Evolutionary conservation across 192 early-diverging fungal genomes (phyloP).

Genomic region (Coemansia aciculifera): DNA sequence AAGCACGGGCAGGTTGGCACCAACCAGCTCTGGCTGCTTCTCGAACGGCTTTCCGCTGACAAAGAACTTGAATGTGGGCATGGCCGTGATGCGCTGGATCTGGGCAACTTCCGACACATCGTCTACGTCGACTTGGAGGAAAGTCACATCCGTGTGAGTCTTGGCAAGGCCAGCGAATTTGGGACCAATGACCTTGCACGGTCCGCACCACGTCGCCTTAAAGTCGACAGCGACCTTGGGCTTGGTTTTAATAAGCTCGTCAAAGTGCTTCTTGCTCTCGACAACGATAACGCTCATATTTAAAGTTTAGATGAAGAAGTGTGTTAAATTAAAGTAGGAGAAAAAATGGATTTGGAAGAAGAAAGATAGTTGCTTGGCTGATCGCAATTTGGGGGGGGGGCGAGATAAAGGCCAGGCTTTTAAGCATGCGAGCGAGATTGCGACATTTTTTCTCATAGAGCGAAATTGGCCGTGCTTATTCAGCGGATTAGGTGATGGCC

Average conservation of each 20-base stretch:
- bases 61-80: conserved; percentile 83
- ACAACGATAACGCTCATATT: conserved; percentile 2
- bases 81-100: conserved; percentile 58
- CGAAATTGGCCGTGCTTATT: neutral
- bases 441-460: neutral
- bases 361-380: neutral
- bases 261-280: conserved; percentile 7
- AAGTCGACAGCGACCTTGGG: conserved; percentile 69
- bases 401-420: neutral
- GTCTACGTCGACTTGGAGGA: conserved; percentile 88
- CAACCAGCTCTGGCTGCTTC: conserved; percentile 28
- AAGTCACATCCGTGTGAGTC: conserved; percentile 58
- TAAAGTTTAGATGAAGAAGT: neutral
- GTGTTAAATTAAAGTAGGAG: neutral
- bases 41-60: conserved; percentile 58
- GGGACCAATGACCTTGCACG: conserved; percentile 75
- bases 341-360: neutral
- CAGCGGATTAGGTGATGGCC: neutral
- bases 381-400: neutral
- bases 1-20: conserved; percentile 24
- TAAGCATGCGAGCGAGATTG: neutral
- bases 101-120: conserved; percentile 53
- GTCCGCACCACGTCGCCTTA: conserved; percentile 81
- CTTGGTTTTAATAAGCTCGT: conserved; percentile 25
- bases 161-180: conserved; percentile 62